phyloP scores from a whole-genome alignment of 2,329 filamentous ascomycete genomes.

The Lasiodiplodia gonubiensis region DNA sequence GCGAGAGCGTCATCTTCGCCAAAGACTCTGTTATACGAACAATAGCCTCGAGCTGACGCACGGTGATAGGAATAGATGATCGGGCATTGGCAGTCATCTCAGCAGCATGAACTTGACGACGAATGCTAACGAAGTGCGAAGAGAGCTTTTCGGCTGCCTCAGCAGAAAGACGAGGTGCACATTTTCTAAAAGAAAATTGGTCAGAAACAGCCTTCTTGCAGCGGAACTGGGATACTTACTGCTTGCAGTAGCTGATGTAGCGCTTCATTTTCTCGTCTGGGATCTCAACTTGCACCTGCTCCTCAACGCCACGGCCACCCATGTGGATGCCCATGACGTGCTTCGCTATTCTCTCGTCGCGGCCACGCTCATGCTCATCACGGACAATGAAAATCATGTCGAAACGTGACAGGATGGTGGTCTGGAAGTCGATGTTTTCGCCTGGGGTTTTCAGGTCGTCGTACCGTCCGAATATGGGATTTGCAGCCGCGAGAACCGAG shows the following conservation, averaged over 20 bases:
- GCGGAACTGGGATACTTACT: slow-evolving; percentile 62
- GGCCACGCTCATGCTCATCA: slow-evolving; percentile 87
- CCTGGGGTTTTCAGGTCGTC: slow-evolving; percentile 97
- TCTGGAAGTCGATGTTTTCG: slow-evolving; percentile 99
- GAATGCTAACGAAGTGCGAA: slow-evolving; percentile 95
- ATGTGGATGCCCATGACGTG: slow-evolving; percentile 99
- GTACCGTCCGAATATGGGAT: slow-evolving; percentile 96
- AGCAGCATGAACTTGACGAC: slow-evolving; percentile 88
- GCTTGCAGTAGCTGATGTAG: slow-evolving; percentile 96
- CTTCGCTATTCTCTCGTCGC: slow-evolving; percentile 91
- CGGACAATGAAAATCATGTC: slow-evolving; percentile 99
- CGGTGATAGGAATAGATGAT: slow-evolving; percentile 94
- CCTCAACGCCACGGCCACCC: slow-evolving; percentile 82
- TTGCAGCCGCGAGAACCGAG: slow-evolving; percentile 92
- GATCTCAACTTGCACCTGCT: slow-evolving; percentile 84
- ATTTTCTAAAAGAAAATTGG: slow-evolving; percentile 64
- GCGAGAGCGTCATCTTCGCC: slow-evolving; percentile 85
- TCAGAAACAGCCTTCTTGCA: slow-evolving; percentile 38
- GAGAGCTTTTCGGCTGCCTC: slow-evolving; percentile 95
- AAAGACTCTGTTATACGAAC: slow-evolving; percentile 95
- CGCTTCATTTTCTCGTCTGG: slow-evolving; percentile 96
- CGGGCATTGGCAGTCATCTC: slow-evolving; percentile 89
- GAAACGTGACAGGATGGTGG: slow-evolving; percentile 95
- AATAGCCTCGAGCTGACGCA: slow-evolving; percentile 87
- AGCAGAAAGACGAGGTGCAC: slow-evolving; percentile 85